Conservation (phyloP, 352 stramenopile species). For the Salisapilia sapeloensis region DNA sequence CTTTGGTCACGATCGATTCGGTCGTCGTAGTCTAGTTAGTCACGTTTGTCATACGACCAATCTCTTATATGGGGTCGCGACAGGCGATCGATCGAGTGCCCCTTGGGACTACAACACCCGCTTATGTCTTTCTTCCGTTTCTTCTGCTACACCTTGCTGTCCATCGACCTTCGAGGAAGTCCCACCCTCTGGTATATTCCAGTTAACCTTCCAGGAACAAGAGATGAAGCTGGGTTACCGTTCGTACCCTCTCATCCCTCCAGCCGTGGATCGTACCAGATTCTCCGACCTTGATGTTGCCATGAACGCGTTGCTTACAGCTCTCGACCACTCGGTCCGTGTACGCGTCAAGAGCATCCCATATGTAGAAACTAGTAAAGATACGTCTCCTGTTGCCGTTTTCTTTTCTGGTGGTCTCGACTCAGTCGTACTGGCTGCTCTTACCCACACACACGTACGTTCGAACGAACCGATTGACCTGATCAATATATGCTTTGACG, state of each 20-base stretch:
- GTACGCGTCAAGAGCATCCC: slow-evolving; percentile 63
- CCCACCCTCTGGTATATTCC: slow-evolving; percentile 49
- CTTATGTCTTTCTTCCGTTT: slow-evolving; percentile 26
- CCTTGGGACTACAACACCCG: slow-evolving; percentile 2
- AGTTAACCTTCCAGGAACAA: slow-evolving; percentile 23
- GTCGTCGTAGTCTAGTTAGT: slow-evolving; percentile 80
- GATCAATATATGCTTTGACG: slow-evolving; percentile 91
- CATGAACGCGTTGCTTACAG: slow-evolving; percentile 23
- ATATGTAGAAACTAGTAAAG: background rate
- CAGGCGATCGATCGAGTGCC: slow-evolving; percentile 4
- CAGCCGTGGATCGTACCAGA: background rate
- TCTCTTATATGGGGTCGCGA: background rate
- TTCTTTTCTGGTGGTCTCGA: slow-evolving; percentile 95
- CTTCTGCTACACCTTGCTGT: too few species aligned
- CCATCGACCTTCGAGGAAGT: slow-evolving; percentile 39
- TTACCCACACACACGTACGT: slow-evolving; percentile 63
- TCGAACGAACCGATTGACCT: slow-evolving; percentile 74
- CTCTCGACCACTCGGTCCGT: slow-evolving; percentile 67
- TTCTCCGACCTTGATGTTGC: slow-evolving; percentile 7
- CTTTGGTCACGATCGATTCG: slow-evolving; percentile 84
- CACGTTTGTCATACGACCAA: too few species aligned
- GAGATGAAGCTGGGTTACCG: too few species aligned
- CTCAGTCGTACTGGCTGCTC: slow-evolving; percentile 87
- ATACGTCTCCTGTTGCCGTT: slow-evolving; percentile 45
- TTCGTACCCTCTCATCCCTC: too few species aligned